Evolutionary conservation across 768 basidiomycete genomes (phyloP), one percentile per base, ranked within the genome.

Genomic region (Hypholoma sublateritium): DNA sequence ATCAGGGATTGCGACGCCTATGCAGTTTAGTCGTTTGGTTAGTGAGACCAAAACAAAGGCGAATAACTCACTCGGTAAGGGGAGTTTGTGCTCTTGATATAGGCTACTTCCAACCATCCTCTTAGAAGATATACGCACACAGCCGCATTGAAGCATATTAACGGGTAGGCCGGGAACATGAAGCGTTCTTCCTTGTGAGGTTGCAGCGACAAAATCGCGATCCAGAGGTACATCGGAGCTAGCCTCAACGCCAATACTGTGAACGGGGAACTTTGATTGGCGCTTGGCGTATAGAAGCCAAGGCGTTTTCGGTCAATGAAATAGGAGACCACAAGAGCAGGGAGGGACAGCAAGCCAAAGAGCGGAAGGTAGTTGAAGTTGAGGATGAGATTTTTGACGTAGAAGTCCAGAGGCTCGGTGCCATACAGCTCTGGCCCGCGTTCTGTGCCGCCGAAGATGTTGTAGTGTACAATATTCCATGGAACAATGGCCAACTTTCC

Each of bases 161-260:
- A 71, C 1, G 93, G 91, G 69, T 96, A 98, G 2, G 84, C 88
- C 0, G 97, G 96, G 71, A 88, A 98, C 86, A 98, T 90, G 76
- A 99, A 99, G n/a, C 97, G 81, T 69, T 99, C 97, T 72, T 99
- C 97, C 74, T 99, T 99, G 73, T 99, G 97, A 1, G 89, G 76
- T 73, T 98, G 96, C 2, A 78, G 62, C 4, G 85, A 86, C 62
- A 99, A 74, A 59, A 97, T 88, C 1, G 72, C 81, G 45, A 88
- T 65, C 96, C 97, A 98, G n/a, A 98, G 61, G 72, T 98, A 98
- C 59, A 96, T 77, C 0, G 94, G 94, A n/a, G 81, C 70, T n/a
- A 98, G 77, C 36, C 95, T 82, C 53, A 96, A 70, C 4, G 80
- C 81, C 45, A 98, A 74, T 44, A 93, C 70, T 1, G 82, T 88